These are phyloP conservation scores for Kwoniella shandongensis DNA, from an alignment of 768 basidiomycete genomes.

Conservation along the genomic window DNA sequence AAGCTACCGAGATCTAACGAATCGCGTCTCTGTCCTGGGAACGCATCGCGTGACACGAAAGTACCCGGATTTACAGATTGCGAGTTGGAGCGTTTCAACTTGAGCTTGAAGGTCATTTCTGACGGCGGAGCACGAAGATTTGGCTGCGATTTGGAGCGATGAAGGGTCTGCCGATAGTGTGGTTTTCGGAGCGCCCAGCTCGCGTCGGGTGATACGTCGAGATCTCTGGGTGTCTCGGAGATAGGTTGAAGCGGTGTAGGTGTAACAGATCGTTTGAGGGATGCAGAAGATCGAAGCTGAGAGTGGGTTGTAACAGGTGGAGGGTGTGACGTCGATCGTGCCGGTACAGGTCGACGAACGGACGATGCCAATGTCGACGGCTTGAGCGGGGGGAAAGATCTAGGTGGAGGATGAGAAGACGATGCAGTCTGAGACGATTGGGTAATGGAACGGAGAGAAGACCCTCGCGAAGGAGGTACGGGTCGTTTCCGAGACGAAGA, in stretches of 20 bases:
- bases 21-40: neutral
- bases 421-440: neutral
- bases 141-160: neutral
- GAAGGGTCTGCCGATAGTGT: neutral
- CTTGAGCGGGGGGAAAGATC: neutral
- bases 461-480: neutral
- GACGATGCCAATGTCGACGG: no score
- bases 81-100: neutral
- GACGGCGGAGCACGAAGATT: neutral
- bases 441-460: neutral
- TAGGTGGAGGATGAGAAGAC: neutral
- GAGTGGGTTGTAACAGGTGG: neutral
- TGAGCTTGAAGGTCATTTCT: neutral
- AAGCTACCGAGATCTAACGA: neutral
- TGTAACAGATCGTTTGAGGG: neutral
- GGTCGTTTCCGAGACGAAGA: neutral
- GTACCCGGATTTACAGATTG: neutral
- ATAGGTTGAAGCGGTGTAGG: neutral
- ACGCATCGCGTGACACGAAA: neutral
- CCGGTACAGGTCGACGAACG: neutral
- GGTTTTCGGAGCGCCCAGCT: neutral
- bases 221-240: slow-evolving; percentile 1
- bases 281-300: neutral
- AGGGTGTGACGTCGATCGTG: neutral
- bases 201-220: neutral